Evolutionary conservation across 73 alveolate genomes (phyloP), one percentile per base, ranked within the genome.

Genomic region (Paramecium caudatum): DNA sequence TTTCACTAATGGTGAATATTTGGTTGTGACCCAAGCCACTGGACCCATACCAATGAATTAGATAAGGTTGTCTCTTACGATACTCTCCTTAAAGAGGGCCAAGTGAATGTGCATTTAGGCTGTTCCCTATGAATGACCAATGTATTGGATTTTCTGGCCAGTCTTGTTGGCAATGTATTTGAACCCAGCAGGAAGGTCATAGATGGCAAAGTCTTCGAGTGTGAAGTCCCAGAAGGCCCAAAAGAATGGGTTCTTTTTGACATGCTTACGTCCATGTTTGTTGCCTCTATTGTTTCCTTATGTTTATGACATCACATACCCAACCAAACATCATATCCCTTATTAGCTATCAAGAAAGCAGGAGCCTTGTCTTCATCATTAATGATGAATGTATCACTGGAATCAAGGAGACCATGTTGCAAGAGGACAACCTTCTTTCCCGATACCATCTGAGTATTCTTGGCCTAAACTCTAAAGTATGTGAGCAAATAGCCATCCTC

Each of bases 91-190:
- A 81, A 96, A 61, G 5, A 95, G 88, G 49, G 96, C 98, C 50
- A 86, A 46, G 65, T 70, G 90, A 62, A 93, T 93, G 68, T 95
- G 95, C 98, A 98, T 92, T 80, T 96, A 95, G 21, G 98, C 86
- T 2, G 99, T 93, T 7, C 99, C 99, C 88, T 98, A 96, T 3
- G 99, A 96, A 90, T 96, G 99, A 2, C 99, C 99, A 21, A 98
- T 82, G 84, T 98, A 98, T 17, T 95, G 70, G n/a, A 98, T 74
- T 78, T 96, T 78, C 27, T 90, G 92, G 7, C 94, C 94, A 46
- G 99, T 97, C 32, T 47, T 19, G 61, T 85, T 15, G 13, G 48
- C 91, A 33, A 98, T 93, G 85, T 87, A 97, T 36, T 93, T 94
- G 32, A 98, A 93, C 7, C 46, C 91, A 0, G 99, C 97, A 3